Evolutionary conservation across 495 filamentous ascomycete species (phyloP).

Genomic region (Elaphomyces granulatus): DNA sequence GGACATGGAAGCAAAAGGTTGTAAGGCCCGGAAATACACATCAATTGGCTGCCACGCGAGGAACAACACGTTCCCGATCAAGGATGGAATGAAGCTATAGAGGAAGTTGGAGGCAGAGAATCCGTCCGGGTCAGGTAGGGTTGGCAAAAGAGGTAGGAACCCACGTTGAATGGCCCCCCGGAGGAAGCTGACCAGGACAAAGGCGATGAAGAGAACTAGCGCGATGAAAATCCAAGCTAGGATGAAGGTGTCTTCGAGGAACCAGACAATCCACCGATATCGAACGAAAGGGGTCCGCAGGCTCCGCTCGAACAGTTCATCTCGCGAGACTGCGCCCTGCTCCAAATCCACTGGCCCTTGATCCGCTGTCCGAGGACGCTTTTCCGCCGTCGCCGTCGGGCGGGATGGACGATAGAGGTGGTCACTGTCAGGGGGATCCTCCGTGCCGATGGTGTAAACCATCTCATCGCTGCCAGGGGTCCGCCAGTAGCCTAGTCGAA

Average conservation of each 20-base stretch:
- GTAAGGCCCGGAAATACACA: constrained; percentile 54
- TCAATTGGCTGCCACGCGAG: constrained; percentile 68
- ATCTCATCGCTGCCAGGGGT: constrained; percentile 41
- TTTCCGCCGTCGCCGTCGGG: constrained; percentile 7
- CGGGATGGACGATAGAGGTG: not conserved
- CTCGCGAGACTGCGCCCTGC: constrained; percentile 17
- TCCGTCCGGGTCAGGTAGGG: constrained; percentile 43
- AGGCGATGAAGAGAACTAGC: constrained; percentile 51
- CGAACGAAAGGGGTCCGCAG: constrained; percentile 36
- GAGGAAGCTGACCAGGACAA: constrained; percentile 66
- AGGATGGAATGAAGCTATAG: constrained; percentile 67
- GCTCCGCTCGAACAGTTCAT: constrained; percentile 25
- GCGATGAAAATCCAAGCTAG: constrained; percentile 47
- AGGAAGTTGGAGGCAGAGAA: constrained; percentile 82
- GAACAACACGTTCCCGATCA: constrained; percentile 62
- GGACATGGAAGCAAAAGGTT: constrained; percentile 57
- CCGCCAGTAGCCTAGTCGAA: constrained; percentile 75
- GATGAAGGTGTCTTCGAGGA: constrained; percentile 48
- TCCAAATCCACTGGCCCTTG: constrained; percentile 29
- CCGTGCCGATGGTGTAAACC: constrained; percentile 53
- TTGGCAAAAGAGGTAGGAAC: constrained; percentile 52
- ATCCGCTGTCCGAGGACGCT: constrained; percentile 18
- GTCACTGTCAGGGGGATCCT: constrained; percentile 31
- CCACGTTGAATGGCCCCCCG: constrained; percentile 48
- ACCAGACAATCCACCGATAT: constrained; percentile 65